Evolutionary conservation across 352 stramenopile species (phyloP), one percentile per base, ranked within the genome.

Genomic region (Plasmopara viticola): DNA sequence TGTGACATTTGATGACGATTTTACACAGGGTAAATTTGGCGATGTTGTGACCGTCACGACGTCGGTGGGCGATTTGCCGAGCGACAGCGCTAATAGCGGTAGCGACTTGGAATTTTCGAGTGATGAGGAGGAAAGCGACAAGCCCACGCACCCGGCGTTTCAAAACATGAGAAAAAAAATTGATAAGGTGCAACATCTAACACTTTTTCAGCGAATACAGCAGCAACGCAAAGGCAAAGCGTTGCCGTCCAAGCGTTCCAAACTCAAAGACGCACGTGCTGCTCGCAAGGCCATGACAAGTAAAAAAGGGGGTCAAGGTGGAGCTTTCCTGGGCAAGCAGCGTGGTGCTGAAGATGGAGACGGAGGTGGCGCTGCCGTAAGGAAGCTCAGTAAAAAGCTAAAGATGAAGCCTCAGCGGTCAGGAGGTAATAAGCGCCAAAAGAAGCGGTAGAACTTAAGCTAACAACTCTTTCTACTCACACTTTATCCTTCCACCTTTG

Each of bases 121-220:
- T 42, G 64, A 79, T 33, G 68, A 79, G n/a, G 65, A 74, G 34
- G 63, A 70, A 4, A 55, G 5, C 29, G 60, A 54, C 31, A 58
- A 56, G 45, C 44, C 33, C 31, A 69, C 60, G n/a, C 56, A 58
- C 37, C 45, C 62, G 6, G 46, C 56, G 6, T 58, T 74, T 25
- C 62, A 55, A 25, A 58, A 59, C n/a, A 68, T 68, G 41, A 76
- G 64, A 41, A 70, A 62, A 29, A 68, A 74, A 15, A 56, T 63
- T 41, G 62, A 68, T 45, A 73, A 78, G 44, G 75, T 88, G 51
- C 69, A 84, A 58, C 74, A 89, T 29, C 53, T 94, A 39, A 87
- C 79, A 41, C 60, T 94, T 15, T 94, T 94, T 64, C 84, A 94
- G 72, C 80, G 83, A 62, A 90, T 94, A 77, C 82, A 93, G 66